phyloP scores from a whole-genome alignment of 306 rosid genomes.

The Acmispon strigosus region DNA sequence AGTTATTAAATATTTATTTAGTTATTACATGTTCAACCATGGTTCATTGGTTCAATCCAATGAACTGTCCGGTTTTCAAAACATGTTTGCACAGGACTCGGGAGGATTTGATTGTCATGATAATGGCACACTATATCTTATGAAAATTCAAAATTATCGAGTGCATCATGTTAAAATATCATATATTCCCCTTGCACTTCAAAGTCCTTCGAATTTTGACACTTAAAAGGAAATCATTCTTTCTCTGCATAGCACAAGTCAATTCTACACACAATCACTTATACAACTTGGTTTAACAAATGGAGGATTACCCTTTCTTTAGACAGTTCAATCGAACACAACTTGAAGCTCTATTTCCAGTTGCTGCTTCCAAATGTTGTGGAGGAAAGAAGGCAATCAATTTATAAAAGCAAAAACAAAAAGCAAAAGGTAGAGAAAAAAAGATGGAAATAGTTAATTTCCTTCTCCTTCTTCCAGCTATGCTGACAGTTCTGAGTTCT shows the following conservation, averaged over 20 bases:
- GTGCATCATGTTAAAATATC: background rate
- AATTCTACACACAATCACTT: slow-evolving; percentile 25
- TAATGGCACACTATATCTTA: no score
- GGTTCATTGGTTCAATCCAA: no score
- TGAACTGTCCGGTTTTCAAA: no score
- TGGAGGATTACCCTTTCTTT: slow-evolving; percentile 22
- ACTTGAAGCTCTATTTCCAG: slow-evolving; percentile 32
- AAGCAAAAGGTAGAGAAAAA: background rate
- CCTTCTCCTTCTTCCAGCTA: slow-evolving; percentile 21
- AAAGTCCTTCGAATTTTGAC: slow-evolving; percentile 4
- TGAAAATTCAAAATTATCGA: no score
- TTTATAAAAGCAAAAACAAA: slow-evolving; percentile 9
- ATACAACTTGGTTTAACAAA: slow-evolving; percentile 20
- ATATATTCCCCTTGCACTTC: slow-evolving; percentile 4
- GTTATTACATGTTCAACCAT: no score
- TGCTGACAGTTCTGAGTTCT: slow-evolving; percentile 17
- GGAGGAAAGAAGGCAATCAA: slow-evolving; percentile 6
- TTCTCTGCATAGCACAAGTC: slow-evolving; percentile 26
- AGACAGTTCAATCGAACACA: slow-evolving; percentile 31
- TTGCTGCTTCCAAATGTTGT: slow-evolving; percentile 12
- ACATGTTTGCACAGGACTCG: no score
- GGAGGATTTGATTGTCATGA: no score
- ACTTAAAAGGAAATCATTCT: slow-evolving; percentile 11
- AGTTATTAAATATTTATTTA: no score
- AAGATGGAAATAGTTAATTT: background rate